phyloP scores from a whole-genome alignment of 2,329 filamentous ascomycete species.

The Harringtonia aguacate region DNA sequence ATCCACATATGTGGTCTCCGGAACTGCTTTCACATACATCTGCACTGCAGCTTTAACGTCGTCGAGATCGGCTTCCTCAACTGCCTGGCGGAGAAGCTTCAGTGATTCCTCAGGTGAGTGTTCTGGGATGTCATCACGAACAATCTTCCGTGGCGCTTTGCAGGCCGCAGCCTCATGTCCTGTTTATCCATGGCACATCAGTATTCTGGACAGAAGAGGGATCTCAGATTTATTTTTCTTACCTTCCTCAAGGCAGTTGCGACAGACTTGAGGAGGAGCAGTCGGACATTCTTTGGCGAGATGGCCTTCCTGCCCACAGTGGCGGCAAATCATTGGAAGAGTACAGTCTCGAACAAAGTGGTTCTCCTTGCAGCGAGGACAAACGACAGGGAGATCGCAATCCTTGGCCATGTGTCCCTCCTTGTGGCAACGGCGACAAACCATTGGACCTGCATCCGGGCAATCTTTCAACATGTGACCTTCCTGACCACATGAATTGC shows the following conservation, averaged over 20 bases:
- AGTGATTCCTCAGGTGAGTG: constrained; percentile 46
- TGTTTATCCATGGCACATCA: constrained; percentile 16
- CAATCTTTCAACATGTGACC: constrained; percentile 45
- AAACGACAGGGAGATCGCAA: constrained; percentile 40
- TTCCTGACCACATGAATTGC: constrained; percentile 32
- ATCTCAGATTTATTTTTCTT: constrained; percentile 8
- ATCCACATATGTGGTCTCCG: constrained; percentile 45
- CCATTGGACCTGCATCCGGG: constrained; percentile 22
- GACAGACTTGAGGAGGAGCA: constrained; percentile 43
- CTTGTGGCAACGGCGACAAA: constrained; percentile 32
- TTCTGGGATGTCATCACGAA: constrained; percentile 37
- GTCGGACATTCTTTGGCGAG: constrained; percentile 42
- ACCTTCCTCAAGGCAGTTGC: constrained; percentile 53
- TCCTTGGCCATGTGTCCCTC: constrained; percentile 46
- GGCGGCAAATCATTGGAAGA: constrained; percentile 17
- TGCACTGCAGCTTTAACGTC: constrained; percentile 49
- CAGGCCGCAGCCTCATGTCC: constrained; percentile 48
- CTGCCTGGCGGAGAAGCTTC: constrained; percentile 41
- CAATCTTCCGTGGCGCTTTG: constrained; percentile 47
- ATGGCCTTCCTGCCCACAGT: constrained; percentile 37
- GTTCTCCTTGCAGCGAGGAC: constrained; percentile 34
- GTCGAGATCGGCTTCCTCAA: constrained; percentile 44
- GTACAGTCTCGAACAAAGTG: constrained; percentile 45
- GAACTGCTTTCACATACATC: constrained; percentile 51
- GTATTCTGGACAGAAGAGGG: background rate